Base-by-base conservation (phyloP, 2,329 filamentous ascomycete species). In the Exophiala dermatitidis region DNA sequence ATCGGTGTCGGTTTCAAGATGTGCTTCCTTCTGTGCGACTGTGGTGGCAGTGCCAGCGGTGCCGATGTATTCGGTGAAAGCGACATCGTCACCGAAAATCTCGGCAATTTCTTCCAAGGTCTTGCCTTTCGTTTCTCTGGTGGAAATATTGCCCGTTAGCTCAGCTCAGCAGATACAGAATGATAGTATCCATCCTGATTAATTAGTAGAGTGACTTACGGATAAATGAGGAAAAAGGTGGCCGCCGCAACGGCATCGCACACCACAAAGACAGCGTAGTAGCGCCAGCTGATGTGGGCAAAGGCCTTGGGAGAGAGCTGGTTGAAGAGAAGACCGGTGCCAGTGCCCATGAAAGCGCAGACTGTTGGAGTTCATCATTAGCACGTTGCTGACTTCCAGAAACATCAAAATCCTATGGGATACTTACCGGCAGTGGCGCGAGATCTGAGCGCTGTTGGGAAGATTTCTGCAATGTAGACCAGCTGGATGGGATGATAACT, bases 251-350 rank as follows among this genome's bases (percentile, higher is more conserved):
- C 58, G 8, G 66, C 40, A 31, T 67, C 64, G 0, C 53, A 63
- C 5, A 62, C 63, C 48, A 72, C 72, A 55, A 72, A 69, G 1
- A 73, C 60, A 2, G 67, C 63, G 53, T 72, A 72, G 54, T 70
- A 72, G 46, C 65, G 68, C 69, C 70, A 72, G 4, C 65, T 58
- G 5, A 72, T 66, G 33, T 62, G 58, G 3, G 65, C 62, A 30
- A 73, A 60, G 1, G 70, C 70, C 7, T 67, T 58, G 1, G 69
- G 69, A 1, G 66, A 69, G 28, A 69, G 63, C 52, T 69, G 65
- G 1, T 62, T 63, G 3, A 69, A 56, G 30, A 64, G 54, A 40
- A 69, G 66, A 2, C 62, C 65, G 2, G 60, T 52, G 1, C 68
- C 60, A 5, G 64, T 62, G 53, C 68, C 65, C 5, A 48, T 58